Evolutionary conservation across 1,139 yeast genomes (phyloP), one percentile per base, ranked within the genome.

Genomic region (Debaryomyces robertsiae): DNA sequence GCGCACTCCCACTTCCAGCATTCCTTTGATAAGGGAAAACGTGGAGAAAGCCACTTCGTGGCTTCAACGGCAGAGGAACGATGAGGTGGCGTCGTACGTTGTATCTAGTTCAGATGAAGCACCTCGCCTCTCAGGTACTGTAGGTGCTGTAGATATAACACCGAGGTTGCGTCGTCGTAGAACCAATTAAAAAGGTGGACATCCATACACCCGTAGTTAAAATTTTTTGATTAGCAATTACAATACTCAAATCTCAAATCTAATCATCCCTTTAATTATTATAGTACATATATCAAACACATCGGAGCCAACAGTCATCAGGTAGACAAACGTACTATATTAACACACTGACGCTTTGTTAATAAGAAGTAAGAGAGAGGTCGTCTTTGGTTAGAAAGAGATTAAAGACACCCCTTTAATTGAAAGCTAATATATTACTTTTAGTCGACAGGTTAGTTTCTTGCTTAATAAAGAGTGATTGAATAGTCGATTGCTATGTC

Each of bases 401-500:
- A 33, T 33, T 15, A 27, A 33, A 15, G 36, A 16, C 25, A 33
- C 14, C 17, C 23, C 36, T 23, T 33, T 33, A 10, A 16, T 25
- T 33, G 25, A 18, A 19, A n/a, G 24, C 18, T 15, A 14, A 24
- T 9, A 25, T 10, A 22, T 27, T 33, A 33, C 24, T 16, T n/a
- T 25, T 15, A 25, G 25, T 33, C n/a, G 36, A 19, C n/a, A 17
- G 7, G 17, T 27, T 13, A 6, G 2, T 33, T 33, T 10, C 11
- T 17, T n/a, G 15, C 10, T 10, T 14, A 32, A 10, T 9, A 11
- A 25, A 23, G 16, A 33, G 13, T 9, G 19, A 16, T 25, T 3
- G 19, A 10, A n/a, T 25, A 24, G 9, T 16, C 6, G 35, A n/a
- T 34, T 19, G 31, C 15, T 11, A 58, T 58, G 69, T 64, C 70